phyloP scores from a whole-genome alignment of 176 grass and related monocot genomes.

The Carex parvula region DNA sequence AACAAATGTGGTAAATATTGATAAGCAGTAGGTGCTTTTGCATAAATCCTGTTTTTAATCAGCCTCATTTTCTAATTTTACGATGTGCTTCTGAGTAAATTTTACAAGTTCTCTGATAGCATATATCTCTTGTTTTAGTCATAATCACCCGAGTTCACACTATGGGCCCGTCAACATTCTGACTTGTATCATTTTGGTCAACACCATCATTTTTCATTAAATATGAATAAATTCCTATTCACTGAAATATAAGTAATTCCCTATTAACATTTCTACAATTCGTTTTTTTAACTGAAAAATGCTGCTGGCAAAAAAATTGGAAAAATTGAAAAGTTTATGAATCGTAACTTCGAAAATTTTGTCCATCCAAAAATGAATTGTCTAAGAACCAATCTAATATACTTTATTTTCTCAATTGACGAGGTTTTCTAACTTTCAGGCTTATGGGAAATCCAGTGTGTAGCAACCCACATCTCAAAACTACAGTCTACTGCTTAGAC shows the following conservation, averaged over 20 bases:
- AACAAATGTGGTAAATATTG: too few relatives aligned
- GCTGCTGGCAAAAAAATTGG: not conserved
- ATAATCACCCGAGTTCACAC: not conserved
- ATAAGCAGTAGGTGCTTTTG: not conserved
- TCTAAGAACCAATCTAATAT: not conserved
- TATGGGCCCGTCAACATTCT: not conserved
- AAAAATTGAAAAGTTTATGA: not conserved
- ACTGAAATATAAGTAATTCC: not conserved
- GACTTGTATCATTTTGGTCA: not conserved
- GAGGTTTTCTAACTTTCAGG: constrained; percentile 25
- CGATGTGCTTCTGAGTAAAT: not conserved
- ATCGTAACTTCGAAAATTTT: not conserved
- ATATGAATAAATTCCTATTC: not conserved
- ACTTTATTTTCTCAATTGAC: not conserved
- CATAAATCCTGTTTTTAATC: not conserved
- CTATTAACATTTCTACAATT: not conserved
- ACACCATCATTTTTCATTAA: not conserved
- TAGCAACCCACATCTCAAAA: constrained; percentile 28
- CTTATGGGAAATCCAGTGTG: constrained; percentile 65
- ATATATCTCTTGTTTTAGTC: not conserved
- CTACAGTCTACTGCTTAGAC: constrained; percentile 27
- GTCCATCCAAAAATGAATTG: not conserved
- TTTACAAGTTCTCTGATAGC: not conserved
- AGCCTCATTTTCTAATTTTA: not conserved
- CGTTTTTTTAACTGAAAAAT: not conserved